These are phyloP conservation scores for Thielaviopsis populi DNA, from an alignment of 2,329 filamentous ascomycete genomes.

Conservation along the genomic window DNA sequence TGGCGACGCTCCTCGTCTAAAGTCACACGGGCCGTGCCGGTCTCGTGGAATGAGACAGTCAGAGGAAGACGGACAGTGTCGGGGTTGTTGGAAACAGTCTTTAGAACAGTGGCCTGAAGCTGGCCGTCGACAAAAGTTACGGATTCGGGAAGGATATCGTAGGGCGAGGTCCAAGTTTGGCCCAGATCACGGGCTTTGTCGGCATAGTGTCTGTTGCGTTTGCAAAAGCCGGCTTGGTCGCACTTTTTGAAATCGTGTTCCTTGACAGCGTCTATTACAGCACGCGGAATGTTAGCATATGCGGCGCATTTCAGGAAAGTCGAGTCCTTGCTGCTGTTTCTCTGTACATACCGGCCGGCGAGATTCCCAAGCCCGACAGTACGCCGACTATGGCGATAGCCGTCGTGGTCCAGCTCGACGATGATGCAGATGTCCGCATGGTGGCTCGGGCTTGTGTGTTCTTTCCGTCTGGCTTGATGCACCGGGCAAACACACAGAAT, in stretches of 20 bases:
- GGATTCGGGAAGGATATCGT: slow-evolving; percentile 56
- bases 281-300: not conserved
- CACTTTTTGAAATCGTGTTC: slow-evolving; percentile 97
- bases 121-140: slow-evolving; percentile 65
- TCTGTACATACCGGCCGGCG: slow-evolving; percentile 16
- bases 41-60: slow-evolving; percentile 76
- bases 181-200: slow-evolving; percentile 54
- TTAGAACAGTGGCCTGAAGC: slow-evolving; percentile 66
- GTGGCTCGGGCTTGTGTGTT: slow-evolving; percentile 10
- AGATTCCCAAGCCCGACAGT: slow-evolving; percentile 8
- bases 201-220: slow-evolving; percentile 80
- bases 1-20: slow-evolving; percentile 84
- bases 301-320: not conserved
- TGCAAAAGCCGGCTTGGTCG: slow-evolving; percentile 91
- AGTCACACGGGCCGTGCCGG: slow-evolving; percentile 71
- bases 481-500: slow-evolving; percentile 1
- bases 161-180: slow-evolving; percentile 63
- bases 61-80: slow-evolving; percentile 68
- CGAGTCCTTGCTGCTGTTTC: not conserved
- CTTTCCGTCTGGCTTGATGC: slow-evolving; percentile 1
- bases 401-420: slow-evolving; percentile 11
- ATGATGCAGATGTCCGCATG: slow-evolving; percentile 13
- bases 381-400: slow-evolving; percentile 12
- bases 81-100: slow-evolving; percentile 48
- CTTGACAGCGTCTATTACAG: slow-evolving; percentile 59